Percentiles rank a stretch among this genome's conserved stretches.
Conservation (phyloP, 371 early-diverging fungal genomes). For the Mortierella sp. region DNA sequence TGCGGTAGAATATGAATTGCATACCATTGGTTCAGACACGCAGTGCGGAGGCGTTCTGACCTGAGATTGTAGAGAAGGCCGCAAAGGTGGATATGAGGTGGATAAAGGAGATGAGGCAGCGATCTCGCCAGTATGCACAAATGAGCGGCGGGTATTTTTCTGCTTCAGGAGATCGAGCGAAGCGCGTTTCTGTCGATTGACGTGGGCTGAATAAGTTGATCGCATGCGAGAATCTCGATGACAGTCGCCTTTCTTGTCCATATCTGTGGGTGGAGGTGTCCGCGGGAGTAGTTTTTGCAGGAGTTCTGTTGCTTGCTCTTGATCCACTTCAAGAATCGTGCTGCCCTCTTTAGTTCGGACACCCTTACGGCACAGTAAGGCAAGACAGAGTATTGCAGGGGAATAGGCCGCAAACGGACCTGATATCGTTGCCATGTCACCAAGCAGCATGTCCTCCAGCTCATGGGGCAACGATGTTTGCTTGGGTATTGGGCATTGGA, state of each 20-base stretch:
- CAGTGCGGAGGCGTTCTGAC: no score
- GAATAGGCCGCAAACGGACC: conserved; percentile 40
- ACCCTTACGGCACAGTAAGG: conserved; percentile 41
- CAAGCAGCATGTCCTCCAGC: conserved; percentile 27
- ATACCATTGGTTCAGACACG: no score
- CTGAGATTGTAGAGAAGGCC: no score
- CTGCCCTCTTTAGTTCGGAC: conserved; percentile 23
- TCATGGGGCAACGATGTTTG: conserved; percentile 16
- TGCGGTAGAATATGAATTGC: no score
- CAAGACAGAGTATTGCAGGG: conserved; percentile 38
- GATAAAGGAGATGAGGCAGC: conserved; percentile 7
- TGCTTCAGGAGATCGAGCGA: no score
- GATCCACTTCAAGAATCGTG: conserved; percentile 23
- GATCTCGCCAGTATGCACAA: no score
- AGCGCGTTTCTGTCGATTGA: no score
- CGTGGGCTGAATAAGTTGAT: background rate
- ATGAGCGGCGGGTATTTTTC: no score
- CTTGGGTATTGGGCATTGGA: conserved; percentile 19
- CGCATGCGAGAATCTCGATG: background rate
- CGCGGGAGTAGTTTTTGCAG: conserved; percentile 14
- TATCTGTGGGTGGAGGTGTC: conserved; percentile 6
- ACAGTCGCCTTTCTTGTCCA: background rate
- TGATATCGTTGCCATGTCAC: background rate
- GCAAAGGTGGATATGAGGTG: conserved; percentile 29
- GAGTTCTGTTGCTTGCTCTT: conserved; percentile 19